Conservation (phyloP, 2,329 filamentous ascomycete genomes). For the Claviceps capensis region DNA sequence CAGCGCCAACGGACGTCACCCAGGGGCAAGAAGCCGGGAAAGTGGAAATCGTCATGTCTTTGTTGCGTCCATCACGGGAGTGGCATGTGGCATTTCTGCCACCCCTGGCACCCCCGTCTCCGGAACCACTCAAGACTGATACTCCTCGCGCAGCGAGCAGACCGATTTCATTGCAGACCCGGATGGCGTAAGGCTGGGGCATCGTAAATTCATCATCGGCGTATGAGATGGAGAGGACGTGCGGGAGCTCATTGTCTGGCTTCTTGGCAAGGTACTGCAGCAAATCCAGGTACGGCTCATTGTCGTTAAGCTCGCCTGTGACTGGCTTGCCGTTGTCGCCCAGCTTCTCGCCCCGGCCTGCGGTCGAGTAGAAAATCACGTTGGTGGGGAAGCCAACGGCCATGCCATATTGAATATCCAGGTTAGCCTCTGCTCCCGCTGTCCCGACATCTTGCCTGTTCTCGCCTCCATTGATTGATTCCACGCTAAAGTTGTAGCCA, state of each 20-base stretch:
- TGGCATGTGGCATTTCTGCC: slow-evolving; percentile 36
- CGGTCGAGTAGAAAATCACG: slow-evolving; percentile 30
- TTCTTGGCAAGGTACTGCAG: slow-evolving; percentile 34
- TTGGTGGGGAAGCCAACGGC: slow-evolving; percentile 29
- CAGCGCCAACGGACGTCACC: slow-evolving; percentile 53
- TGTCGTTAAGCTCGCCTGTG: slow-evolving; percentile 20
- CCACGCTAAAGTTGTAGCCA: slow-evolving; percentile 26
- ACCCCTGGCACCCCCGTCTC: slow-evolving; percentile 35
- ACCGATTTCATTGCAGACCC: slow-evolving; percentile 39
- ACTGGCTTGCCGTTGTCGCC: slow-evolving; percentile 23
- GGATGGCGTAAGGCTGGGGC: slow-evolving; percentile 34
- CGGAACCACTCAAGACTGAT: slow-evolving; percentile 35
- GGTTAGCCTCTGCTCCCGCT: slow-evolving; percentile 30
- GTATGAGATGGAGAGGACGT: slow-evolving; percentile 44
- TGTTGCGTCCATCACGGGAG: slow-evolving; percentile 43
- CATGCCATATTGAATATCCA: slow-evolving; percentile 36
- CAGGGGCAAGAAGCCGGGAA: slow-evolving; percentile 58
- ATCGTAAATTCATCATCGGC: slow-evolving; percentile 44
- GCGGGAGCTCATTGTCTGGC: slow-evolving; percentile 32
- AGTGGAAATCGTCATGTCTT: slow-evolving; percentile 40
- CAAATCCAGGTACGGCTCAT: slow-evolving; percentile 45
- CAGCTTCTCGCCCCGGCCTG: slow-evolving; percentile 29
- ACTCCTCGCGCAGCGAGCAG: slow-evolving; percentile 39
- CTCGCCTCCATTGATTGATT: slow-evolving; percentile 28
- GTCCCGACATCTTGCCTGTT: slow-evolving; percentile 25